phyloP scores from a whole-genome alignment of 1,139 yeast species.

The Suhomyces chickasaworum region DNA sequence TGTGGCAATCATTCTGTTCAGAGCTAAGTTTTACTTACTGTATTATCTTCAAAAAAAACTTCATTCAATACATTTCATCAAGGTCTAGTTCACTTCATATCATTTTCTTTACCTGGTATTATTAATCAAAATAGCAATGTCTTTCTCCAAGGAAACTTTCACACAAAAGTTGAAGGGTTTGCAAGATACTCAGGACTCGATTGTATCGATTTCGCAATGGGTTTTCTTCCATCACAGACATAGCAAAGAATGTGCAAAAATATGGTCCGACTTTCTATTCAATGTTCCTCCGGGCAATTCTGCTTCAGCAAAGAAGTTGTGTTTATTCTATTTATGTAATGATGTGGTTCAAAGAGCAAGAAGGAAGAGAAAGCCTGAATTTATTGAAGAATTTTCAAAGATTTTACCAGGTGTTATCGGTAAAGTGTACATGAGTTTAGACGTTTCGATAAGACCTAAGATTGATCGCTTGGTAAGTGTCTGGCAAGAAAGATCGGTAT shows the following conservation, averaged over 20 bases:
- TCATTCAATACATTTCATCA: background rate
- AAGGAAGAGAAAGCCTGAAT: constrained; percentile 62
- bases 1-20: background rate
- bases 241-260: constrained; percentile 56
- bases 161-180: constrained; percentile 58
- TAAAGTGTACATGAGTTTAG: constrained; percentile 35
- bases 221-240: constrained; percentile 75
- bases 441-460: constrained; percentile 50
- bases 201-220: constrained; percentile 85
- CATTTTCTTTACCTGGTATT: background rate
- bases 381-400: constrained; percentile 57
- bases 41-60: background rate
- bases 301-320: constrained; percentile 50
- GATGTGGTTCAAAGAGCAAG: constrained; percentile 84
- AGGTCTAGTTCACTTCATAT: background rate
- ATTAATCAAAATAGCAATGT: constrained; percentile 34
- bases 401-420: constrained; percentile 45
- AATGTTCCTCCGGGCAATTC: constrained; percentile 22
- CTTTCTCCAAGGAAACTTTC: constrained; percentile 61
- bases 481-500: constrained; percentile 72
- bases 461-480: constrained; percentile 67
- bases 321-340: constrained; percentile 72
- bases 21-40: background rate
- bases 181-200: constrained; percentile 80
- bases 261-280: constrained; percentile 58